These are phyloP conservation scores for Colletotrichum eleusines DNA, from an alignment of 2,329 filamentous ascomycete genomes.

Conservation along the genomic window DNA sequence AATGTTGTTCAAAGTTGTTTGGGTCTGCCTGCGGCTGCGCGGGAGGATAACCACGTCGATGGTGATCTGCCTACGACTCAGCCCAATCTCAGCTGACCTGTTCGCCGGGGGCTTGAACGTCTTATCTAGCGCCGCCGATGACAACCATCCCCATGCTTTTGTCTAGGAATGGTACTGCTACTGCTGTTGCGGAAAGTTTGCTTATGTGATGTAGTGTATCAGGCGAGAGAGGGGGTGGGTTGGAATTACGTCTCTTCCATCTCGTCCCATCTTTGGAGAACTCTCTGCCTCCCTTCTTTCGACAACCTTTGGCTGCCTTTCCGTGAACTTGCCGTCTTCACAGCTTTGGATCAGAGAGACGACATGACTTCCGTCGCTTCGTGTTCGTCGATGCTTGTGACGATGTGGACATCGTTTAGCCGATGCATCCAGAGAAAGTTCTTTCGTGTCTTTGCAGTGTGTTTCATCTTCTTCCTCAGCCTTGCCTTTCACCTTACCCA, in stretches of 20 bases:
- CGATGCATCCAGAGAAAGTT: slow-evolving; percentile 28
- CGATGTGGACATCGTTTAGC: slow-evolving; percentile 23
- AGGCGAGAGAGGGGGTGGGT: slow-evolving; percentile 3
- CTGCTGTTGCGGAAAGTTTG: neutral
- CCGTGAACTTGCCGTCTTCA: neutral
- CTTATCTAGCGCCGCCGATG: neutral
- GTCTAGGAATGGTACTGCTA: neutral
- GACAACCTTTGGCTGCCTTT: slow-evolving; percentile 11
- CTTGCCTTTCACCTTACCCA: slow-evolving; percentile 24
- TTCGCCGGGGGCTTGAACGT: neutral
- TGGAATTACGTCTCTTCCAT: slow-evolving; percentile 12
- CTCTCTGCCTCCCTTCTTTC: slow-evolving; percentile 27
- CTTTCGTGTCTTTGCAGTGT: slow-evolving; percentile 24
- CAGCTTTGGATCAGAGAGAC: slow-evolving; percentile 3
- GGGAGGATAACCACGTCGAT: neutral
- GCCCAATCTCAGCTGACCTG: neutral
- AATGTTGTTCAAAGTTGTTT: neutral
- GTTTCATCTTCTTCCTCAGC: slow-evolving; percentile 22
- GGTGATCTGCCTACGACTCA: neutral
- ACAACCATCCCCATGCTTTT: neutral
- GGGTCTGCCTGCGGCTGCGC: neutral
- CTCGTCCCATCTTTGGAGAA: slow-evolving; percentile 34
- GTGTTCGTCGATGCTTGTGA: slow-evolving; percentile 5
- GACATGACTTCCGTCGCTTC: slow-evolving; percentile 26
- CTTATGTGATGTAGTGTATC: slow-evolving; percentile 10